Evolutionary conservation across 805 yeast genomes (phyloP).

Genomic region (Cyberlindnera meyerae): DNA sequence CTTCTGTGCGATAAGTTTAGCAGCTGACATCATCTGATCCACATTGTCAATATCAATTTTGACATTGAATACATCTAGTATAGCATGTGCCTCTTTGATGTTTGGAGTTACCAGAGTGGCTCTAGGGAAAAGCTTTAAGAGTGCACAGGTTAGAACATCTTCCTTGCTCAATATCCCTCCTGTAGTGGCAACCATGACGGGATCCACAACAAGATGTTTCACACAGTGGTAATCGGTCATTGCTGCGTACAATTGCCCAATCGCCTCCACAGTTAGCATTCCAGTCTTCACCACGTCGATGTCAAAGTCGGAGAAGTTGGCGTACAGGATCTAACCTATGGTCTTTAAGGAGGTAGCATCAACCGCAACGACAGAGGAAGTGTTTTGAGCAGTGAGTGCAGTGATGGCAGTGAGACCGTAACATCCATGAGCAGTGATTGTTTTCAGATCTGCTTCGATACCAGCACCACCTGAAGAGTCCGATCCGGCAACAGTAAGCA

Average conservation of each 20-base stretch:
- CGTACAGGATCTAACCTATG: slow-evolving; percentile 44
- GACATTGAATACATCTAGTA: slow-evolving; percentile 31
- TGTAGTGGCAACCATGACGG: slow-evolving; percentile 80
- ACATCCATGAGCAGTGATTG: slow-evolving; percentile 69
- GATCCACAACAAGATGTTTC: slow-evolving; percentile 60
- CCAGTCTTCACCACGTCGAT: slow-evolving; percentile 76
- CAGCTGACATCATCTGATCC: slow-evolving; percentile 38
- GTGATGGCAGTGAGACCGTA: slow-evolving; percentile 75
- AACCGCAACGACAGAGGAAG: slow-evolving; percentile 39
- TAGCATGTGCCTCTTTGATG: slow-evolving; percentile 53
- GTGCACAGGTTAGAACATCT: slow-evolving; percentile 38
- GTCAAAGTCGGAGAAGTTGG: slow-evolving; percentile 55
- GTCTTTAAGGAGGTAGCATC: slow-evolving; percentile 38
- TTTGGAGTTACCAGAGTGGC: slow-evolving; percentile 75
- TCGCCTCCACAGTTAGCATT: slow-evolving; percentile 29
- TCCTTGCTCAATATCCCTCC: slow-evolving; percentile 56
- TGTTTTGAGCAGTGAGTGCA: slow-evolving; percentile 79
- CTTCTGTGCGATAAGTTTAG: slow-evolving; percentile 33
- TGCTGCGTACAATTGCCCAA: slow-evolving; percentile 51
- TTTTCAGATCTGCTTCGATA: slow-evolving; percentile 81
- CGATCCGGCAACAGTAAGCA: slow-evolving; percentile 61
- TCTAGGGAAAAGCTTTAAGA: slow-evolving; percentile 41
- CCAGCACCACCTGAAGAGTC: slow-evolving; percentile 93
- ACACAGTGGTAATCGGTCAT: slow-evolving; percentile 31
- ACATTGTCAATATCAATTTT: slow-evolving; percentile 27